Conservation (phyloP, 2,329 filamentous ascomycete species). For the Fusarium anguioides region DNA sequence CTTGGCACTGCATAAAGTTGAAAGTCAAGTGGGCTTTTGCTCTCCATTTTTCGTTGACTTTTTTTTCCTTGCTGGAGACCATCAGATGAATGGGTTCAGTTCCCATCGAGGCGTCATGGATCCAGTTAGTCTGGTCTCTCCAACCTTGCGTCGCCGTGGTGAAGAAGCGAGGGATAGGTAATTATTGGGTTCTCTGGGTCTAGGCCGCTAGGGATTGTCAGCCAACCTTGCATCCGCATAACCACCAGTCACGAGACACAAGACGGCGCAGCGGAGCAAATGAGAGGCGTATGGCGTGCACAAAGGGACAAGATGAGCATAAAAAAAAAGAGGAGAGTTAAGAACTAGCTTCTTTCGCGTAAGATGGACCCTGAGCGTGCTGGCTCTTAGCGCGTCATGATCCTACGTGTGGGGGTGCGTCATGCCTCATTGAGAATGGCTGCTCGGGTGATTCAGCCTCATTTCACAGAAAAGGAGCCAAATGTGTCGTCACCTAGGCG, state of each 20-base stretch:
- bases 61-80: conserved; percentile 18
- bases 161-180: conserved; percentile 39
- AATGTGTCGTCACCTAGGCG: conserved; percentile 37
- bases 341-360: conserved; percentile 7
- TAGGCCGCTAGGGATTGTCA: conserved; percentile 24
- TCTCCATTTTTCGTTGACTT: conserved; percentile 3
- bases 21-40: conserved; percentile 17
- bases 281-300: conserved; percentile 9
- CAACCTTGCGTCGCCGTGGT: conserved; percentile 40
- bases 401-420: conserved; percentile 29
- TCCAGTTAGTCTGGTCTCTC: conserved; percentile 19
- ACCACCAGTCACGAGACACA: conserved; percentile 24
- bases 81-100: conserved; percentile 20
- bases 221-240: conserved; percentile 25
- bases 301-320: conserved; percentile 17
- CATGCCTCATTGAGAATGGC: conserved; percentile 33
- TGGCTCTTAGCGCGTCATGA: conserved; percentile 22
- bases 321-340: conserved; percentile 1
- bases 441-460: conserved; percentile 40
- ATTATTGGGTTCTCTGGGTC: conserved; percentile 5
- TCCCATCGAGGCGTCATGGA: conserved; percentile 37
- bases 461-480: conserved; percentile 25
- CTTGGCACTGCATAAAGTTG: conserved; percentile 30
- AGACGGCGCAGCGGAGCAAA: conserved; percentile 1
- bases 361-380: conserved; percentile 30